phyloP scores from a whole-genome alignment of 2,329 filamentous ascomycete species.

The Fusarium acutatum region DNA sequence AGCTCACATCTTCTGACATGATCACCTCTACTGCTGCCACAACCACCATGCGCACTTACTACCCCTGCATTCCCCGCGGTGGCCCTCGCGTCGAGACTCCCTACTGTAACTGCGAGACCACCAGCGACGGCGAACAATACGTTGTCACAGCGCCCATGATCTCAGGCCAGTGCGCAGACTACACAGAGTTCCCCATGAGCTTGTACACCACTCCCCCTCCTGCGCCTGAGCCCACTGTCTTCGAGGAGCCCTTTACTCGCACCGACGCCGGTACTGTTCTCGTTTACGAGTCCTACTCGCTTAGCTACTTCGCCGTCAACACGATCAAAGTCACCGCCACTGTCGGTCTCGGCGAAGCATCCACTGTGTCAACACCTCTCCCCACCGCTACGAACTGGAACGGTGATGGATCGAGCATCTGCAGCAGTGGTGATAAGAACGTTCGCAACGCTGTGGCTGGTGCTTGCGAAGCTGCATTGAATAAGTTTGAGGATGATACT shows the following conservation, averaged over 20 bases:
- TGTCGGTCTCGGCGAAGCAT: not conserved
- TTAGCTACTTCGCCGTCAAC: not conserved
- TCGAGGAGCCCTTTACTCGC: not conserved
- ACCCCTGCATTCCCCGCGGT: not conserved
- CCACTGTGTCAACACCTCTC: not conserved
- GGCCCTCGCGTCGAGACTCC: not conserved
- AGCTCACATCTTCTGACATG: not conserved
- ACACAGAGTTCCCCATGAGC: conserved; percentile 5
- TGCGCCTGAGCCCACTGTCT: not conserved
- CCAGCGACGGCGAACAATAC: not conserved
- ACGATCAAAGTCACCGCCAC: conserved; percentile 1
- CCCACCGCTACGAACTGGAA: not conserved
- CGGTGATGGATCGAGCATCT: not conserved
- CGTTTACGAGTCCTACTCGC: conserved; percentile 2
- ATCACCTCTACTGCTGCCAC: not conserved
- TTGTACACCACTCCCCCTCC: not conserved
- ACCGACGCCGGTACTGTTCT: not conserved
- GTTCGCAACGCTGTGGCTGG: not conserved
- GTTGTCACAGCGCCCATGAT: not conserved
- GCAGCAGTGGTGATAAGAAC: not conserved
- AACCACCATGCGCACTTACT: not conserved
- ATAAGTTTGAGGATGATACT: conserved; percentile 5
- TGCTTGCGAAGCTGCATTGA: not conserved
- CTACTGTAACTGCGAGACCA: conserved; percentile 9
- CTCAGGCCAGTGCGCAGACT: not conserved